Base-by-base conservation (phyloP, 163 green algal genomes). In the Volvox carteri region DNA sequence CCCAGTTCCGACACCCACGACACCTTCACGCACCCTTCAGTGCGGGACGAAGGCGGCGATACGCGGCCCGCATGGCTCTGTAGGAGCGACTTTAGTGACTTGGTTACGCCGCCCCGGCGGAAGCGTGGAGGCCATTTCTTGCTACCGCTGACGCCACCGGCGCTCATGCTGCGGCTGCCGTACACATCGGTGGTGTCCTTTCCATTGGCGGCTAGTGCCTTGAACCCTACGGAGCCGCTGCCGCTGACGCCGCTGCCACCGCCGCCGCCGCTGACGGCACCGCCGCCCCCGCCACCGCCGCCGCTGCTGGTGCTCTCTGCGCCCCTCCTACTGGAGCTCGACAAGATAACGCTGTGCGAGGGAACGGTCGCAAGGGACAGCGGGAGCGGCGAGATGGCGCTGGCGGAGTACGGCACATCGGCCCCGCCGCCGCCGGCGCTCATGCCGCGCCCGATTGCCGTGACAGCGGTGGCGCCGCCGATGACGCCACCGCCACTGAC, bases 201-300 rank as follows among this genome's bases (percentile, higher is more conserved):
- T n/a, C n/a, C n/a, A n/a, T n/a, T n/a, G n/a, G n/a, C n/a, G n/a
- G n/a, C n/a, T n/a, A n/a, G n/a, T n/a, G n/a, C n/a, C n/a, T n/a
- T n/a, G n/a, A n/a, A n/a, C n/a, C 30, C 42, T 44, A 41, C 60
- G 30, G 16, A 21, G n/a, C 79, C n/a, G 28, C 62, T 44, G 25
- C n/a, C n/a, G n/a, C n/a, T n/a, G n/a, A n/a, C n/a, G 67, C 67
- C 39, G 14, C 80, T 58, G 58, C 58, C 58, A 41, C 58, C 41
- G 44, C 60, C 79, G n/a, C 79, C 44, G 62, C 42, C 41, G 41
- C 50, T 23, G 77, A 50, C 46, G 62, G 62, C 80, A 18, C 62
- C n/a, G 50, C 83, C 83, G 54, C 52, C 21, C 18, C 77, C 77
- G 18, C 77, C 23, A 21, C 77, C 77, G 54, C 73, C 25, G 44